phyloP scores from a whole-genome alignment of 768 basidiomycete species.

The Lyophyllum semitale region DNA sequence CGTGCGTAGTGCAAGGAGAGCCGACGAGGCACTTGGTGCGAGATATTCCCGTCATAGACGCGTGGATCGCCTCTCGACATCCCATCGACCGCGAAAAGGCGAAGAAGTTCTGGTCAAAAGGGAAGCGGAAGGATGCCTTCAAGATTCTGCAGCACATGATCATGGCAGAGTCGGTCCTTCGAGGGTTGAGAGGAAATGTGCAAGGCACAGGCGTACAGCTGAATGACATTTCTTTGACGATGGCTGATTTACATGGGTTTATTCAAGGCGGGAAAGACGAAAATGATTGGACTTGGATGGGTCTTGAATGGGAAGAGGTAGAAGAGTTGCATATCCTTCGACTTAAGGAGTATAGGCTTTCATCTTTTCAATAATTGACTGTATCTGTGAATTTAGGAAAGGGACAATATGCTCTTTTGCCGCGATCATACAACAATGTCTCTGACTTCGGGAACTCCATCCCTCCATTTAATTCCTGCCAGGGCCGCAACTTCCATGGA shows the following conservation, averaged over 20 bases:
- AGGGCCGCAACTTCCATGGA: slow-evolving; percentile 50
- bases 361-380: neutral
- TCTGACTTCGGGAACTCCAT: slow-evolving; percentile 50
- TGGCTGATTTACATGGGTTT: slow-evolving; percentile 13
- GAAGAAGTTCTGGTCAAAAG: slow-evolving; percentile 24
- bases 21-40: slow-evolving; percentile 7
- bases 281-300: slow-evolving; percentile 16
- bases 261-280: slow-evolving; percentile 12
- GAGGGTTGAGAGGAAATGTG: slow-evolving; percentile 13
- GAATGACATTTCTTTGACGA: slow-evolving; percentile 8
- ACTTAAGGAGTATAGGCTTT: neutral
- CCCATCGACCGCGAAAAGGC: slow-evolving; percentile 21
- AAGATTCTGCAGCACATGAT: slow-evolving; percentile 24
- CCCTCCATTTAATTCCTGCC: slow-evolving; percentile 54
- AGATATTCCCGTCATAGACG: slow-evolving; percentile 4
- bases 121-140: slow-evolving; percentile 18
- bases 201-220: slow-evolving; percentile 1
- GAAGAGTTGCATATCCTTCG: slow-evolving; percentile 4
- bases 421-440: slow-evolving; percentile 2
- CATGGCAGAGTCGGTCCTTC: slow-evolving; percentile 14
- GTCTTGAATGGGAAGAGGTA: slow-evolving; percentile 17
- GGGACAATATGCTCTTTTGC: neutral
- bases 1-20: slow-evolving; percentile 6
- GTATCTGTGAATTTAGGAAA: neutral
- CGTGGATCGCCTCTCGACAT: slow-evolving; percentile 15